Conservation (phyloP, 768 basidiomycete species). For the Termitomyces sp. region DNA sequence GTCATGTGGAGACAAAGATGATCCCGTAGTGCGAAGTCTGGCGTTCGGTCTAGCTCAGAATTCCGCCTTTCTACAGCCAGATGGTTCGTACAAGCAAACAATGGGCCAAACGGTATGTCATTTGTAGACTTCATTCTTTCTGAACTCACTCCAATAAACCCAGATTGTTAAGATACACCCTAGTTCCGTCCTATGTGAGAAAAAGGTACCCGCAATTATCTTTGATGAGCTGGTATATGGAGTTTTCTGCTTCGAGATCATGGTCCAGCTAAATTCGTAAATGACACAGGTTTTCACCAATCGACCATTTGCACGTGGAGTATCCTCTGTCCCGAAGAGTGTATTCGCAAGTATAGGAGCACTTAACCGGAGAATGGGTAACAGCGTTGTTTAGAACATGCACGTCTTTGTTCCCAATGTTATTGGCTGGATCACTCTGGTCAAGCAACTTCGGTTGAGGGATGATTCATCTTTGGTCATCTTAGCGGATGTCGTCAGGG, state of each 20-base stretch:
- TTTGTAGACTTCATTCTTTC: neutral
- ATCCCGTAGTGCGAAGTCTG: slow-evolving; percentile 67
- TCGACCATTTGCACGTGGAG: slow-evolving; percentile 88
- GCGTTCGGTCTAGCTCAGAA: slow-evolving; percentile 78
- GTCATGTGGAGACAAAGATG: slow-evolving; percentile 61
- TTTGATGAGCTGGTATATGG: slow-evolving; percentile 86
- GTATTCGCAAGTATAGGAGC: slow-evolving; percentile 33
- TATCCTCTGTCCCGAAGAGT: slow-evolving; percentile 71
- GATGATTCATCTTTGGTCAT: neutral
- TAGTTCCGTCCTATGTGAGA: slow-evolving; percentile 74
- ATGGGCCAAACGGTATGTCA: slow-evolving; percentile 63
- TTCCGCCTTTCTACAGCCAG: slow-evolving; percentile 78
- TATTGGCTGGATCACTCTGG: neutral
- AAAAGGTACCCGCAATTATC: slow-evolving; percentile 82
- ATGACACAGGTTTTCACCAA: slow-evolving; percentile 67
- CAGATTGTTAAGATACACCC: slow-evolving; percentile 89
- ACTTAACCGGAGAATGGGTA: slow-evolving; percentile 25
- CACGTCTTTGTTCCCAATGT: neutral
- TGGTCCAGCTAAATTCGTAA: neutral
- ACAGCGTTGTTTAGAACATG: neutral
- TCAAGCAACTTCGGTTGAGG: neutral
- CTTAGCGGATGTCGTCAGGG: neutral
- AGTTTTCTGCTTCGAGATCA: neutral
- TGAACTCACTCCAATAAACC: neutral
- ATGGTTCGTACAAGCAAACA: slow-evolving; percentile 83